These are phyloP conservation scores for Prasinococcaceae sp. DNA, from an alignment of 139 green algal genomes.

Conservation along the genomic window DNA sequence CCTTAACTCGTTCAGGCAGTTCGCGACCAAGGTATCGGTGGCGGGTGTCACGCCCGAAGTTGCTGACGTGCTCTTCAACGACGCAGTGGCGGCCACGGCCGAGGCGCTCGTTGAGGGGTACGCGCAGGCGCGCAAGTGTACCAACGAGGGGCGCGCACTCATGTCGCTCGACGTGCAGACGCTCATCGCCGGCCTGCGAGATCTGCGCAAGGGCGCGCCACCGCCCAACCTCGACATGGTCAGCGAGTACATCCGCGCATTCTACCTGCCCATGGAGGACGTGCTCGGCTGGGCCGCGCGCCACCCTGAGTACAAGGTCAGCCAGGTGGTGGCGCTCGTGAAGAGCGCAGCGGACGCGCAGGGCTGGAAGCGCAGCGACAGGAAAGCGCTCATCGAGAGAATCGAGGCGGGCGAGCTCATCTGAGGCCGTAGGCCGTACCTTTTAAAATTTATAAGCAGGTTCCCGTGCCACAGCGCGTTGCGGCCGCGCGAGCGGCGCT, in stretches of 20 bases:
- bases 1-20: constrained; percentile 10
- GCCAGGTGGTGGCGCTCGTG: constrained; percentile 28
- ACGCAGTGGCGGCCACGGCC: constrained; percentile 9
- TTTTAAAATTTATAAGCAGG: too few relatives aligned
- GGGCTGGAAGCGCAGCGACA: constrained; percentile 24
- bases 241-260: constrained; percentile 17
- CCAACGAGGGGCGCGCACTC: constrained; percentile 19
- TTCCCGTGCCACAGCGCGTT: too few relatives aligned
- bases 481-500: too few relatives aligned
- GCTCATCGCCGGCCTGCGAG: constrained; percentile 15
- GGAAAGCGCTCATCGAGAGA: constrained; percentile 18
- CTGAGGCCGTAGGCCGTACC: too few relatives aligned
- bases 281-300: neutral
- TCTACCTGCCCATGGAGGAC: neutral
- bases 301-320: neutral
- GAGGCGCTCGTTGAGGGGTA: constrained; percentile 20
- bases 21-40: constrained; percentile 7
- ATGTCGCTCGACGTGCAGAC: constrained; percentile 29
- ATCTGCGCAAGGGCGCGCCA: neutral
- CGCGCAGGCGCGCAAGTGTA: constrained; percentile 21
- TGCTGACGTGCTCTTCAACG: constrained; percentile 13
- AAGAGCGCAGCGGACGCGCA: constrained; percentile 15
- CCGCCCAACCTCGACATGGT: constrained; percentile 20
- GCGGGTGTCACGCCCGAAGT: constrained; percentile 8
- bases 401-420: constrained; percentile 5